Base-by-base conservation (phyloP, 2,329 filamentous ascomycete genomes). In the Aspergillus proliferans region DNA sequence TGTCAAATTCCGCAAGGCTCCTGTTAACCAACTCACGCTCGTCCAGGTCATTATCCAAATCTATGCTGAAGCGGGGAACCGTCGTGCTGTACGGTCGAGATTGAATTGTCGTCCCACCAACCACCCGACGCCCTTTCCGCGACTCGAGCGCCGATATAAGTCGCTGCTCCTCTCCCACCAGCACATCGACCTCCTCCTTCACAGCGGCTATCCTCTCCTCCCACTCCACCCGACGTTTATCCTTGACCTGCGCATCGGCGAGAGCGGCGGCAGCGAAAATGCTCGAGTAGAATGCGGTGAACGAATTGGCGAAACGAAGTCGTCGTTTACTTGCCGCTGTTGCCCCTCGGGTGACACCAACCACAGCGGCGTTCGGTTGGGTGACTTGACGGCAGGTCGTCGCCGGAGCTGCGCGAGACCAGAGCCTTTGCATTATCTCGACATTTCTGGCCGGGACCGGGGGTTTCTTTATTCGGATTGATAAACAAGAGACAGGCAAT, bases 241-340 rank as follows among this genome's bases (percentile, higher is more conserved):
- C 62, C 51, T 74, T 74, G 10, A 60, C 64, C 45, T 60, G 62
- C 7, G 68, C 66, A 58, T 74, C 71, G 44, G 65, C 65, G 30
- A 73, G 58, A 19, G 71, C 63, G 14, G 71, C 71, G 7, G 63
- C 65, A 6, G 68, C 71, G 41, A 73, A 72, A 15, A 74, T 68
- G 43, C 70, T 70, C 8, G 68, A 70, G 54, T 73, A 72, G n/a
- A 73, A 58, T n/a, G 66, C 64, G 1, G 71, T 72, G 22, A 71
- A 61, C 1, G 69, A 67, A 53, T 74, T 71, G n/a, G 66, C 69
- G 45, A 72, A 58, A 19, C 67, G 63, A 47, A 74, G 59, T 28
- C 66, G 63, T 55, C 62, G 63, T 45, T 65, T 67, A 49, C 66
- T 66, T 21, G 71, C 63, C 18, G 67, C 63, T 30, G 67, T 60